phyloP scores from a whole-genome alignment of 768 basidiomycete species.

The Phanerochaete sordida region DNA sequence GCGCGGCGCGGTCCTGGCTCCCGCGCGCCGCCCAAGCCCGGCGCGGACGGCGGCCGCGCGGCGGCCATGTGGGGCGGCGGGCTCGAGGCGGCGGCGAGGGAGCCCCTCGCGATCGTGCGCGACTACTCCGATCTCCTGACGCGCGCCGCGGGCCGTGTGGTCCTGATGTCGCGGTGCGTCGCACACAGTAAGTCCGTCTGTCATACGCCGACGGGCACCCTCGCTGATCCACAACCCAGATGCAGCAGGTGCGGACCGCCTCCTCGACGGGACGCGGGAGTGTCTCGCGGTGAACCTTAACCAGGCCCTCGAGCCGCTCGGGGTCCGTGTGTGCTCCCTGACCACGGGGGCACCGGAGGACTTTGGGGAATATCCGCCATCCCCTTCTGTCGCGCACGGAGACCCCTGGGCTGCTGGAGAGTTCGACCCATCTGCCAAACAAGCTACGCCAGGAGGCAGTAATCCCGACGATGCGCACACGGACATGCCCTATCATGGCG shows the following conservation, averaged over 20 bases:
- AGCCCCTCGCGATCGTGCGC: slow-evolving; percentile 24
- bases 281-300: slow-evolving; percentile 16
- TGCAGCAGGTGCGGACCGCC: neutral
- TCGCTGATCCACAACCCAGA: neutral
- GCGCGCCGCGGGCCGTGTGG: slow-evolving; percentile 27
- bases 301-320: slow-evolving; percentile 12
- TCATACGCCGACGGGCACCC: neutral
- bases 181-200: neutral
- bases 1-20: neutral
- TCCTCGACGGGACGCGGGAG: slow-evolving; percentile 10
- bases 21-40: neutral
- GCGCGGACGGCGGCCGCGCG: slow-evolving; percentile 5
- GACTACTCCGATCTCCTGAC: slow-evolving; percentile 26
- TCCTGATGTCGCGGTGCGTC: slow-evolving; percentile 22
- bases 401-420: neutral
- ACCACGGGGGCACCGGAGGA: slow-evolving; percentile 13
- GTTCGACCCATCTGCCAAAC: neutral
- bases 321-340: slow-evolving; percentile 20
- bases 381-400: neutral
- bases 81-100: slow-evolving; percentile 19
- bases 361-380: neutral
- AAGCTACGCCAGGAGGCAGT: neutral
- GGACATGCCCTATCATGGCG: neutral
- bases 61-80: slow-evolving; percentile 18
- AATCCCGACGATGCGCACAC: neutral